Evolutionary conservation across 192 early-diverging fungal species (phyloP).

Genomic region (Coemansia sp.): DNA sequence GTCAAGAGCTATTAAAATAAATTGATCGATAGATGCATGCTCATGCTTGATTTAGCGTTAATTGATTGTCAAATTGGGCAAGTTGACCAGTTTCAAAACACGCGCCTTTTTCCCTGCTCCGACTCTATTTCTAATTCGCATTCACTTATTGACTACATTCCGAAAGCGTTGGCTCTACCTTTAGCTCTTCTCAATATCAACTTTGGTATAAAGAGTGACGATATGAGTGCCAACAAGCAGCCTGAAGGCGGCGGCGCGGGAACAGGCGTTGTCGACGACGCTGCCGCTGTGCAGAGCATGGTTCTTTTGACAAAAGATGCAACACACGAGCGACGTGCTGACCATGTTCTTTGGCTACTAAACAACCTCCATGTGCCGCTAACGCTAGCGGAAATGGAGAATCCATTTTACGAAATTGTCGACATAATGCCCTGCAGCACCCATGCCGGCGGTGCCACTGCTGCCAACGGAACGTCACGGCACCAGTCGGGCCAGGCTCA

Average conservation of each 20-base stretch:
- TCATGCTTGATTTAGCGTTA: too few relatives aligned
- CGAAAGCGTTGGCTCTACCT: not conserved
- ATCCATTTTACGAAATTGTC: slow-evolving; percentile 28
- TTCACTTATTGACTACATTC: not conserved
- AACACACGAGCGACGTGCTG: slow-evolving; percentile 32
- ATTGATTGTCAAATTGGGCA: slow-evolving; percentile 39
- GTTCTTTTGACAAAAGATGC: slow-evolving; percentile 28
- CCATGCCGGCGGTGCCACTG: not conserved
- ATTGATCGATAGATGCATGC: not conserved
- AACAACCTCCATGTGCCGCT: slow-evolving; percentile 48
- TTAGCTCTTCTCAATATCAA: not conserved
- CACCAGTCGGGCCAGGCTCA: slow-evolving; percentile 11
- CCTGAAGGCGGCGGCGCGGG: not conserved
- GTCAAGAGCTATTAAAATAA: too few relatives aligned
- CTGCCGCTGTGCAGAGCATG: slow-evolving; percentile 29
- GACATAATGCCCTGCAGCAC: slow-evolving; percentile 23
- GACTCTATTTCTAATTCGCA: not conserved
- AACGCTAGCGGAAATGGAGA: slow-evolving; percentile 39
- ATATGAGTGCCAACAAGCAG: slow-evolving; percentile 16
- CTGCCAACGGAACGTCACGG: slow-evolving; percentile 12
- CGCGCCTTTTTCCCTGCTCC: not conserved
- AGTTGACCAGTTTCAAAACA: not conserved
- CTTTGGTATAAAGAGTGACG: slow-evolving; percentile 5
- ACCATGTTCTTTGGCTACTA: slow-evolving; percentile 50
- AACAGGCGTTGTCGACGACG: slow-evolving; percentile 2